Conservation (phyloP, 2,329 filamentous ascomycete species). For the Eurotiales sp. region DNA sequence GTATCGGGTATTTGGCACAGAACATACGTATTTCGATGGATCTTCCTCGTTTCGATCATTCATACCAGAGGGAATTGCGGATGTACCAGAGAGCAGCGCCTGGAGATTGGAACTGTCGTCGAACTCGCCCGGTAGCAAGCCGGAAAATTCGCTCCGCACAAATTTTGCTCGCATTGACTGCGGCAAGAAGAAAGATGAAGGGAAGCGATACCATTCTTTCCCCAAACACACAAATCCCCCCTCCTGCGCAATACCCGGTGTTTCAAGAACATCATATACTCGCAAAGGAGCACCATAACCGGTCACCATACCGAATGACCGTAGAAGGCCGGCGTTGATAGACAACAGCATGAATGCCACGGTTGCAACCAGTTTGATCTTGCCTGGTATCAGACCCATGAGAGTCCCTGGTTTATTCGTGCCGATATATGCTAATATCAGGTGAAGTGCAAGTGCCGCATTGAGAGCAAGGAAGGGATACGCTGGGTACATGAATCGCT, state of each 20-base stretch:
- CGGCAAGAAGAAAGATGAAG: conserved; percentile 86
- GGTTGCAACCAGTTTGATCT: conserved; percentile 67
- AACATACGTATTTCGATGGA: conserved; percentile 71
- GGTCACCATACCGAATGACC: conserved; percentile 71
- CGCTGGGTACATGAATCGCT: conserved; percentile 96
- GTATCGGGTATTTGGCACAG: background rate
- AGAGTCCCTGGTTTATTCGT: conserved; percentile 64
- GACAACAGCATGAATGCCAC: conserved; percentile 60
- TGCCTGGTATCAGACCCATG: conserved; percentile 67
- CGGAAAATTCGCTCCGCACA: conserved; percentile 82
- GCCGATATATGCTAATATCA: conserved; percentile 71
- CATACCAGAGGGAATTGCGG: conserved; percentile 76
- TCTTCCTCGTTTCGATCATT: conserved; percentile 92
- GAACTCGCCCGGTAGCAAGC: conserved; percentile 87
- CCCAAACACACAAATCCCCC: conserved; percentile 80
- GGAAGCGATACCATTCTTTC: conserved; percentile 98
- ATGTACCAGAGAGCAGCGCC: conserved; percentile 77
- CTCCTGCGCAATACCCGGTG: conserved; percentile 50
- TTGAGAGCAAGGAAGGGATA: conserved; percentile 90
- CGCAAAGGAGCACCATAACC: conserved; percentile 80
- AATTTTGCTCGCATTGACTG: conserved; percentile 82
- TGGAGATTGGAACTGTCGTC: conserved; percentile 66
- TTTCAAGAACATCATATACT: conserved; percentile 49
- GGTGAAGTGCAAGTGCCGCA: conserved; percentile 78
- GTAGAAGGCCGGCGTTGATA: conserved; percentile 63